Conservation (phyloP, 371 early-diverging fungal species). For the Synchytrium microbalum region DNA sequence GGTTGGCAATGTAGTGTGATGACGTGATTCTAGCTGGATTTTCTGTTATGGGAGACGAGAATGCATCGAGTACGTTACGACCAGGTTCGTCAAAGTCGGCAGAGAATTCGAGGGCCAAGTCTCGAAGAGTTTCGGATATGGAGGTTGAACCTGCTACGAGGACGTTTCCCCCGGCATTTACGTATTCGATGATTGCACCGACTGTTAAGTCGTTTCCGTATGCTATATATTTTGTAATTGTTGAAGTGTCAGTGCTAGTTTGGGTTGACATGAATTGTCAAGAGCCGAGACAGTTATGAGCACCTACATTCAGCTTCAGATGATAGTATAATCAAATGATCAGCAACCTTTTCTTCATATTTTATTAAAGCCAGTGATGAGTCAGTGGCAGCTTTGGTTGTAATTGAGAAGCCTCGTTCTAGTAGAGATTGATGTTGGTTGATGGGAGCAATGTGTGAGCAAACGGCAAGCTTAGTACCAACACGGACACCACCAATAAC, state of each 20-base stretch:
- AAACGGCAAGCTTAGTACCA: too few species aligned
- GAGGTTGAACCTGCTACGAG: constrained; percentile 59
- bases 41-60: constrained; percentile 34
- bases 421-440: too few species aligned
- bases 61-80: constrained; percentile 62
- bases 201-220: constrained; percentile 25
- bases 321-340: constrained; percentile 60
- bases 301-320: constrained; percentile 54
- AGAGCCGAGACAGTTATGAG: not conserved
- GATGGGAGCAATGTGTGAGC: too few species aligned
- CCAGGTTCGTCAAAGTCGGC: constrained; percentile 67
- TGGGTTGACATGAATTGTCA: not conserved
- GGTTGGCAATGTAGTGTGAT: constrained; percentile 13
- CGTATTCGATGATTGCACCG: constrained; percentile 62
- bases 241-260: not conserved
- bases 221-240: constrained; percentile 6
- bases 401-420: constrained; percentile 60
- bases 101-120: constrained; percentile 78
- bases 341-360: constrained; percentile 49
- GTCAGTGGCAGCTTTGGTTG: constrained; percentile 40
- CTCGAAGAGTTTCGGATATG: constrained; percentile 60
- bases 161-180: constrained; percentile 87
- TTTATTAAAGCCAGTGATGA: constrained; percentile 31
- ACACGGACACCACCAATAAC: too few species aligned
- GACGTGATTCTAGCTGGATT: constrained; percentile 39